phyloP scores from a whole-genome alignment of 2,329 filamentous ascomycete genomes.

The Acrocalymma vagum region DNA sequence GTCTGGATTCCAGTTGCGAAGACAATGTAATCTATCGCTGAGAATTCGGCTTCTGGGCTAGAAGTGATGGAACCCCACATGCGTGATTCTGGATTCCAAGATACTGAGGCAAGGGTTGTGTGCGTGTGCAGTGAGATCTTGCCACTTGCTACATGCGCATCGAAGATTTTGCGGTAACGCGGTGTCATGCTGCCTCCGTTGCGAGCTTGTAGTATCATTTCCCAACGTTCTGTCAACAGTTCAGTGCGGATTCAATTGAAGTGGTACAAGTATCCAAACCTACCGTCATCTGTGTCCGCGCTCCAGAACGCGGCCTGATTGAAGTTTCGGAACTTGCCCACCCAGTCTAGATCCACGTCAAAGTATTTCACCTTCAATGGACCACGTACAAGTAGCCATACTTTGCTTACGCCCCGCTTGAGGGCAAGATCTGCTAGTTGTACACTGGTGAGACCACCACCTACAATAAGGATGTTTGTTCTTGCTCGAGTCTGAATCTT shows the following conservation, averaged over 20 bases:
- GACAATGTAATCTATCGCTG: slow-evolving; percentile 72
- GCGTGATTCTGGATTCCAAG: slow-evolving; percentile 57
- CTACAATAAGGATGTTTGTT: slow-evolving; percentile 75
- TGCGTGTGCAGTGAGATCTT: slow-evolving; percentile 65
- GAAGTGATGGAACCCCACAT: slow-evolving; percentile 51
- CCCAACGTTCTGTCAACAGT: slow-evolving; percentile 62
- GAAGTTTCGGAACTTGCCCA: slow-evolving; percentile 82
- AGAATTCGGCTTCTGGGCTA: slow-evolving; percentile 61
- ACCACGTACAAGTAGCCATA: slow-evolving; percentile 75
- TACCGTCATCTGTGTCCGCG: slow-evolving; percentile 72
- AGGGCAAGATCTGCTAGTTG: slow-evolving; percentile 75
- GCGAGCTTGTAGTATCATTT: slow-evolving; percentile 71
- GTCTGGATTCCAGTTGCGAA: slow-evolving; percentile 78
- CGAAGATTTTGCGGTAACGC: slow-evolving; percentile 71
- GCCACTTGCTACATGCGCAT: slow-evolving; percentile 63
- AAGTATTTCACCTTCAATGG: slow-evolving; percentile 75
- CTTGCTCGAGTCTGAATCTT: slow-evolving; percentile 57
- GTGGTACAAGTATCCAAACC: slow-evolving; percentile 4
- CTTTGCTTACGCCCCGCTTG: slow-evolving; percentile 69
- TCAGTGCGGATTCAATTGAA: background rate
- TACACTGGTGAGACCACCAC: slow-evolving; percentile 79
- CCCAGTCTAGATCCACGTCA: slow-evolving; percentile 79
- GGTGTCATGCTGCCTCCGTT: slow-evolving; percentile 82
- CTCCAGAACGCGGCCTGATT: slow-evolving; percentile 81
- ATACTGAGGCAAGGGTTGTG: slow-evolving; percentile 63